phyloP scores from a whole-genome alignment of 2,329 filamentous ascomycete genomes.

The Didymosphaeria variabile region DNA sequence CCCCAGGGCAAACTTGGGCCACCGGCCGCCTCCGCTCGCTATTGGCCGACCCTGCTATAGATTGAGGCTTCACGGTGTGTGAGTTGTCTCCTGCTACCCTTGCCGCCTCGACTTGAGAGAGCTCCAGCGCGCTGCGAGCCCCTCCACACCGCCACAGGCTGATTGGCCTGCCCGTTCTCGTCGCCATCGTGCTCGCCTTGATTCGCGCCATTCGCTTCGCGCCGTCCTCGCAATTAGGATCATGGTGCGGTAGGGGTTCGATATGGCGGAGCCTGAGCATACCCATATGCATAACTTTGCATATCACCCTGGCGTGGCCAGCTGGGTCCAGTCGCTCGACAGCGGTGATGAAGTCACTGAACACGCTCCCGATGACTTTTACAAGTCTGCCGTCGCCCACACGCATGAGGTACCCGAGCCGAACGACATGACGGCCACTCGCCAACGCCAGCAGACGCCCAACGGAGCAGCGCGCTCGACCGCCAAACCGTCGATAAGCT shows the following conservation, averaged over 20 bases:
- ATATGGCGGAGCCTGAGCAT: constrained; percentile 44
- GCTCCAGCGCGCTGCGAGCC: constrained; percentile 28
- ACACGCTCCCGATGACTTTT: constrained; percentile 43
- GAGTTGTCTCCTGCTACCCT: constrained; percentile 42
- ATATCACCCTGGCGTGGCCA: constrained; percentile 41
- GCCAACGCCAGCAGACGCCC: constrained; percentile 38
- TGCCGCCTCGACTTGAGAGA: constrained; percentile 36
- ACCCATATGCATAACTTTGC: constrained; percentile 38
- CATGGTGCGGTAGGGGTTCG: constrained; percentile 38
- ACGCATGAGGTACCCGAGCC: constrained; percentile 22
- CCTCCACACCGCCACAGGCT: constrained; percentile 32
- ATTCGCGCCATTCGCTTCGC: constrained; percentile 35
- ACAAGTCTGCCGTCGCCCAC: constrained; percentile 36
- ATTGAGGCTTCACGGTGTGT: constrained; percentile 32
- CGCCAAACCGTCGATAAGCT: constrained; percentile 35
- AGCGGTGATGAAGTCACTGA: constrained; percentile 27
- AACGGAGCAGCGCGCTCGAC: constrained; percentile 39
- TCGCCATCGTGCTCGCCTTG: constrained; percentile 30
- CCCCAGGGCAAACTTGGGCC: constrained; percentile 27
- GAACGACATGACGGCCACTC: constrained; percentile 33
- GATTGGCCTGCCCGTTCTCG: constrained; percentile 33
- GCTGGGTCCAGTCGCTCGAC: constrained; percentile 46
- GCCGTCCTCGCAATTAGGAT: constrained; percentile 33
- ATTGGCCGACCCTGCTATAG: constrained; percentile 33
- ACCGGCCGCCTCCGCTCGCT: constrained; percentile 25